Evolutionary conservation across 2,329 filamentous ascomycete species (phyloP).

Genomic region (Colletotrichum noveboracense): DNA sequence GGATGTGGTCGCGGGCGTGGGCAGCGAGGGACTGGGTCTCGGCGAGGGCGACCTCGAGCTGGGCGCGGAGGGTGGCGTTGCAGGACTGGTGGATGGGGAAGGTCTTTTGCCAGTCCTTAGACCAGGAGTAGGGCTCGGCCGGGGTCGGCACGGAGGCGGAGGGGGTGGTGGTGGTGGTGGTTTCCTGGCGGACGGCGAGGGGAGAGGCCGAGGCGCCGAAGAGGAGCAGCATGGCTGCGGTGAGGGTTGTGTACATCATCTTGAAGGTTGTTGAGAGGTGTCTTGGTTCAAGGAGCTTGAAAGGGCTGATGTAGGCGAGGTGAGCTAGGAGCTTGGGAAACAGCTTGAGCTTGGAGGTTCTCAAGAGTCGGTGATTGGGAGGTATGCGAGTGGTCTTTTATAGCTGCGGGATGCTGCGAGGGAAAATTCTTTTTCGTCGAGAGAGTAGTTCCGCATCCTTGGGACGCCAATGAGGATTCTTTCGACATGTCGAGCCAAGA

Average conservation of each 20-base stretch:
- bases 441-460: background rate
- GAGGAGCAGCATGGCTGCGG: constrained; percentile 27
- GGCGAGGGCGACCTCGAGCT: constrained; percentile 60
- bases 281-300: background rate
- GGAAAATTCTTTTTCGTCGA: background rate
- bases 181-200: constrained; percentile 27
- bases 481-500: constrained; percentile 6
- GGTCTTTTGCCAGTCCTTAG: constrained; percentile 33
- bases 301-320: background rate
- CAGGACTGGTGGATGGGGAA: constrained; percentile 68
- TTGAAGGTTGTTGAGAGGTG: too few species aligned
- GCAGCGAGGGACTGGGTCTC: constrained; percentile 63
- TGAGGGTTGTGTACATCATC: constrained; percentile 16
- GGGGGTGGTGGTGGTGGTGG: constrained; percentile 20
- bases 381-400: constrained; percentile 2
- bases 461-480: background rate
- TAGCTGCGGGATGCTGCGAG: constrained; percentile 4
- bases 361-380: background rate
- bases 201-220: constrained; percentile 29
- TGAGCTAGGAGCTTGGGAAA: background rate
- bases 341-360: background rate
- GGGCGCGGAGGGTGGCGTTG: constrained; percentile 63
- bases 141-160: constrained; percentile 23
- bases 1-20: constrained; percentile 68
- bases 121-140: constrained; percentile 34